Conservation (phyloP, 192 early-diverging fungal genomes). For the Chytriomyces sp. region DNA sequence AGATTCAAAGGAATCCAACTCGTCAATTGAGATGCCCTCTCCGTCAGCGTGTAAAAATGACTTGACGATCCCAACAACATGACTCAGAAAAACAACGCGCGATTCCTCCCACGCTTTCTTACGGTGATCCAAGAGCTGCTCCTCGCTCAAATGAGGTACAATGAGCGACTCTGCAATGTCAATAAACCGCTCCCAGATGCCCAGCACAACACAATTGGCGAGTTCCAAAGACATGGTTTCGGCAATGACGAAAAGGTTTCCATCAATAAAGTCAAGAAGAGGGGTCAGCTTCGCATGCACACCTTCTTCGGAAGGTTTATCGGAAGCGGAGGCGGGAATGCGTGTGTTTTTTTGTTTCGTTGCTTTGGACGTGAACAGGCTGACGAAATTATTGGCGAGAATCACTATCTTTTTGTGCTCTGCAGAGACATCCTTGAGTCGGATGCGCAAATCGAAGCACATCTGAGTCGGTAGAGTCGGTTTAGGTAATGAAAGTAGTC, state of each 20-base stretch:
- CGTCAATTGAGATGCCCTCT: background rate
- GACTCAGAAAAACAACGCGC: constrained; percentile 24
- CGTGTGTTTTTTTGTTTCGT: constrained; percentile 3
- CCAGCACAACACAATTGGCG: constrained; percentile 14
- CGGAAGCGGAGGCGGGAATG: constrained; percentile 11
- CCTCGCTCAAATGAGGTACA: constrained; percentile 20
- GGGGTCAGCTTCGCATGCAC: constrained; percentile 20
- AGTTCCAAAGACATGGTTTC: constrained; percentile 15
- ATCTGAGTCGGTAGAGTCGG: background rate
- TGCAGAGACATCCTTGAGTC: constrained; percentile 26
- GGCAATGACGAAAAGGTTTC: constrained; percentile 14
- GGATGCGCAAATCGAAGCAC: constrained; percentile 19
- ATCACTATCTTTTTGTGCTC: constrained; percentile 28
- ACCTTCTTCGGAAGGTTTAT: constrained; percentile 16
- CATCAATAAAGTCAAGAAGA: constrained; percentile 23
- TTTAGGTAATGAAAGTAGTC: background rate
- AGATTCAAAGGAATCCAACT: constrained; percentile 16
- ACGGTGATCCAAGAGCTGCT: constrained; percentile 10
- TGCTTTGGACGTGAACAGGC: constrained; percentile 5
- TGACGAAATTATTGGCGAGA: constrained; percentile 29
- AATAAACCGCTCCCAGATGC: constrained; percentile 24
- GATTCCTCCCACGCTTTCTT: constrained; percentile 25
- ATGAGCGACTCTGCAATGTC: constrained; percentile 17
- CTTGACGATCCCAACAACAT: constrained; percentile 21
- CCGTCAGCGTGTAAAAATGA: constrained; percentile 26